Conservation (phyloP, 768 basidiomycete species). For the Auriscalpium vulgare region DNA sequence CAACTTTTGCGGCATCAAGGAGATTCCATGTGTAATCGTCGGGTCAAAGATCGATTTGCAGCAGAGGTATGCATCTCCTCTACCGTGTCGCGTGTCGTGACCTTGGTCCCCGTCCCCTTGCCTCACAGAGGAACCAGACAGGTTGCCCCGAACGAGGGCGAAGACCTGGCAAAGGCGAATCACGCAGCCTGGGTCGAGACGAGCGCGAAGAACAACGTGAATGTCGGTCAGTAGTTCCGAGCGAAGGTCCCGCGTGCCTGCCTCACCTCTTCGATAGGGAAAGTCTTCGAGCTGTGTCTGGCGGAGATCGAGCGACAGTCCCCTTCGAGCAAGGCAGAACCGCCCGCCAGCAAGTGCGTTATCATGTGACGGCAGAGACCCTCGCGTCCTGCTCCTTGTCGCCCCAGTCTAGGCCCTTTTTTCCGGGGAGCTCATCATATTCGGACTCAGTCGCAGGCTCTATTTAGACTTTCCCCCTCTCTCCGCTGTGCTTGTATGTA, state of each 20-base stretch:
- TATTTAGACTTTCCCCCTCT: conserved; percentile 7
- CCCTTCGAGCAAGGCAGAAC: conserved; percentile 39
- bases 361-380: conserved; percentile 42
- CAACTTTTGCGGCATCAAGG: conserved; percentile 74
- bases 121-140: conserved; percentile 43
- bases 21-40: conserved; percentile 90
- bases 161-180: conserved; percentile 63
- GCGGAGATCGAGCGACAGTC: conserved; percentile 75
- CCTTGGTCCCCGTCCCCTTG: background rate
- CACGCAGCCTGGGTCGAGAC: conserved; percentile 83
- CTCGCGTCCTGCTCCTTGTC: background rate
- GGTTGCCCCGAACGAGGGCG: conserved; percentile 66
- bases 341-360: conserved; percentile 37
- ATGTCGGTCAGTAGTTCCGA: conserved; percentile 65
- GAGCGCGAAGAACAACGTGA: conserved; percentile 78
- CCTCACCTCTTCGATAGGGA: conserved; percentile 35
- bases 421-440: background rate
- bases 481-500: conserved; percentile 14
- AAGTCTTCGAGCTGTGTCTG: conserved; percentile 80
- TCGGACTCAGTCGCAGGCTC: conserved; percentile 6
- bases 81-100: conserved; percentile 1
- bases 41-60: conserved; percentile 86
- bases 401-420: conserved; percentile 5
- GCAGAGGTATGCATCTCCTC: conserved; percentile 46
- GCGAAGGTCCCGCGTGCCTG: background rate